A percentile compares a stretch with the other conserved stretches of the same genome.
These are phyloP conservation scores for Exophiala mesophila DNA, from an alignment of 2,329 filamentous ascomycete genomes.

Conservation along the genomic window DNA sequence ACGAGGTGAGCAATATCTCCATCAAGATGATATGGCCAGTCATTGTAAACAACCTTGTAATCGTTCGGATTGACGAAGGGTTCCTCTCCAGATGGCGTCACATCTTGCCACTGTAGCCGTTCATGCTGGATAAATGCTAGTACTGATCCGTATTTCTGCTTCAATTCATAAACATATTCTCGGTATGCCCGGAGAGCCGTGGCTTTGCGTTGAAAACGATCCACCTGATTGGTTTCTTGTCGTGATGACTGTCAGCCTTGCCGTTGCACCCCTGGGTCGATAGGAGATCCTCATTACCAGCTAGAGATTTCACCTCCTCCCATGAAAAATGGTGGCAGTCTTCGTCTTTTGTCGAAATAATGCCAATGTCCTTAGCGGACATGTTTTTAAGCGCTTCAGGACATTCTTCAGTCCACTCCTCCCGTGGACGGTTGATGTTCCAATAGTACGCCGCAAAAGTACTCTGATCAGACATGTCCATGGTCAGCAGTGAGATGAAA, in stretches of 20 bases:
- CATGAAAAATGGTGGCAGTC: slow-evolving; percentile 62
- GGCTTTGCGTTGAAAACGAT: slow-evolving; percentile 70
- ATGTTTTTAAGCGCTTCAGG: slow-evolving; percentile 64
- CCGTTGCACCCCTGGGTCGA: background rate
- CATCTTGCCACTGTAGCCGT: slow-evolving; percentile 62
- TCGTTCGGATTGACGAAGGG: slow-evolving; percentile 42
- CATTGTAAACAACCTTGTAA: slow-evolving; percentile 73
- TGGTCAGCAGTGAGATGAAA: too few relatives aligned
- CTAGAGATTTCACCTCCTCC: slow-evolving; percentile 61
- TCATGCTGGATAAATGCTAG: slow-evolving; percentile 69
- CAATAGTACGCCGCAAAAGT: slow-evolving; percentile 59
- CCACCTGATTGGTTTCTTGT: slow-evolving; percentile 61
- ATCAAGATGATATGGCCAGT: slow-evolving; percentile 92
- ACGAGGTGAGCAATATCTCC: slow-evolving; percentile 74
- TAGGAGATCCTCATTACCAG: slow-evolving; percentile 37
- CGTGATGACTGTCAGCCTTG: slow-evolving; percentile 4
- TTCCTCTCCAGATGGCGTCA: slow-evolving; percentile 34
- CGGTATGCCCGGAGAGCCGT: slow-evolving; percentile 75
- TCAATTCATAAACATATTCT: slow-evolving; percentile 61
- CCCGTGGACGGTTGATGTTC: slow-evolving; percentile 70
- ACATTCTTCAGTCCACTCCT: slow-evolving; percentile 60
- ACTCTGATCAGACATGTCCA: too few relatives aligned
- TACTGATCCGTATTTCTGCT: slow-evolving; percentile 66
- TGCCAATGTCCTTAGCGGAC: slow-evolving; percentile 62
- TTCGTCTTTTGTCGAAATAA: slow-evolving; percentile 66